Percentiles rank a stretch among this genome's conserved stretches.
Conservation (phyloP, 2,329 filamentous ascomycete genomes). For the Pseudogymnoascus sp. region DNA sequence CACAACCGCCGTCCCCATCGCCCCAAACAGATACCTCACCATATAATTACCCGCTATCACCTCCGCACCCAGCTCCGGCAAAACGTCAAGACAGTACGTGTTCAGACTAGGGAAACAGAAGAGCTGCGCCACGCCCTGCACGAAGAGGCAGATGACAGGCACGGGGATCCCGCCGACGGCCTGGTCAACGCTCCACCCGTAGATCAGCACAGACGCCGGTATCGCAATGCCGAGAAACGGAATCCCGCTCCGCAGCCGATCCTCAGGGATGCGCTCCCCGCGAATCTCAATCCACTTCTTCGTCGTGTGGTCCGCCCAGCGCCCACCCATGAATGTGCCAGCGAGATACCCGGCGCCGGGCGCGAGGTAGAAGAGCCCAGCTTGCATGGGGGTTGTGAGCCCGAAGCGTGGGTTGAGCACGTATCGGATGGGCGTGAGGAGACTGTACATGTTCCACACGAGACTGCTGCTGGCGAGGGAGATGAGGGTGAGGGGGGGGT, state of each 20-base stretch:
- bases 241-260: slow-evolving; percentile 55
- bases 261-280: slow-evolving; percentile 58
- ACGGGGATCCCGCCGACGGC: slow-evolving; percentile 46
- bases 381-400: slow-evolving; percentile 58
- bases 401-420: slow-evolving; percentile 68
- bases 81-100: slow-evolving; percentile 77
- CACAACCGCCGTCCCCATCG: slow-evolving; percentile 61
- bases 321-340: slow-evolving; percentile 65
- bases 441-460: slow-evolving; percentile 69
- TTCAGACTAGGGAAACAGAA: slow-evolving; percentile 72
- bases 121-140: slow-evolving; percentile 66
- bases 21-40: slow-evolving; percentile 68
- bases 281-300: slow-evolving; percentile 56
- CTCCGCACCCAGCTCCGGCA: slow-evolving; percentile 63
- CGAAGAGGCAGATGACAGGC: slow-evolving; percentile 66
- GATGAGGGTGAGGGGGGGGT: slow-evolving; percentile 60
- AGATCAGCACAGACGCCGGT: slow-evolving; percentile 59
- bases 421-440: slow-evolving; percentile 64
- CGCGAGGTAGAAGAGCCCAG: slow-evolving; percentile 66
- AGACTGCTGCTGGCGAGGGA: slow-evolving; percentile 54
- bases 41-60: slow-evolving; percentile 78
- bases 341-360: slow-evolving; percentile 63
- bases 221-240: slow-evolving; percentile 51
- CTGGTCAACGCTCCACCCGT: slow-evolving; percentile 54
- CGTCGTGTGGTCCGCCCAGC: slow-evolving; percentile 61